Base-by-base conservation (phyloP, 2,329 filamentous ascomycete genomes). In the Calycina herbarum region DNA sequence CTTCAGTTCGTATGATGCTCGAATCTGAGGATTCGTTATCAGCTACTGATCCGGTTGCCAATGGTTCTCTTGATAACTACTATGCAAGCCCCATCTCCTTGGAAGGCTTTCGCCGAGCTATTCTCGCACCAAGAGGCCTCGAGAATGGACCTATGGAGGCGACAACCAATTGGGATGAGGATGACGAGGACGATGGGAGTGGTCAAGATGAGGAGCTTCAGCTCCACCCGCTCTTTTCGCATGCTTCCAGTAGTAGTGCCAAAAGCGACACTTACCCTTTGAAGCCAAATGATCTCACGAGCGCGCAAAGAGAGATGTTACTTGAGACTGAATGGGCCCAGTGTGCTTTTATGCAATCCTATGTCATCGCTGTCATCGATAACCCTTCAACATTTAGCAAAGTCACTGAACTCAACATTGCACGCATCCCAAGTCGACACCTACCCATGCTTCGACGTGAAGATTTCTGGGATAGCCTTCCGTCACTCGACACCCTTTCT, bases 321-420 rank as follows among this genome's bases (percentile, higher is more conserved):
- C 77, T 89, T 45, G 88, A 91, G 74, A 85, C 87, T 3, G 84
- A 87, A 62, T 90, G 88, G 86, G 88, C 88, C 6, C 88, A 91
- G 69, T 80, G 85, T 62, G 88, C 88, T 20, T 88, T 91, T 73
- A 80, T 91, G 58, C 85, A 88, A 59, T 89, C 88, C 0, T 91
- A 89, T 70, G 83, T 87, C 69, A 83, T 90, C 59, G 84, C 86
- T 1, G 76, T 91, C 56, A 84, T 87, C 29, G 86, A 90, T 71
- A 89, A 89, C 66, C 78, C 79, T 4, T 69, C 72, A 5, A 82
- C 79, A 1, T 89, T 91, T 69, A 66, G 73, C 7, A 76, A 80
- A 5, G 80, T 92, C 56, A 83, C 82, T 27, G 85, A 82, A 5
- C 74, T 92, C 54, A 89, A 84, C 40, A 82, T 92, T 61, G 84